A percentile compares a stretch with the other conserved stretches of the same genome.
These are phyloP conservation scores for Schrenkiella parvula DNA, from an alignment of 345 rosid species.

Conservation along the genomic window DNA sequence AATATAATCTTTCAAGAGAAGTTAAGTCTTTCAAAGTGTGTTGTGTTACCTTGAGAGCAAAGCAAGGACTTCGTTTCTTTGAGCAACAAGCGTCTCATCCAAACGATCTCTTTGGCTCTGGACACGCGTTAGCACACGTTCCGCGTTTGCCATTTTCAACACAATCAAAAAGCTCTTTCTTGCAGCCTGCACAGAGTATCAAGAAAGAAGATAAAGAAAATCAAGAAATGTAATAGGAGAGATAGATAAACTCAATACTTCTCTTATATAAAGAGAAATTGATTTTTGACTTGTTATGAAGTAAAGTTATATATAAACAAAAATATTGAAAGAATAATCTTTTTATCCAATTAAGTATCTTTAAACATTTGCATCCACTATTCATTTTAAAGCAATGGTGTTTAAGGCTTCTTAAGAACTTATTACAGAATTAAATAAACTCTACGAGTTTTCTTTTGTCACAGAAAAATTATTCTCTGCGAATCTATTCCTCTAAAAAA, in stretches of 20 bases:
- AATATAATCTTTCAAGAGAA: not conserved
- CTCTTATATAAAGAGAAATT: not conserved
- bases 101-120: constrained; percentile 76
- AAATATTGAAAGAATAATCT: not conserved
- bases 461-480: not conserved
- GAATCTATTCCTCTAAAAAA: not conserved
- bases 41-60: constrained; percentile 56
- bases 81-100: constrained; percentile 60
- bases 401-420: not conserved
- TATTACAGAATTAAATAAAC: not conserved
- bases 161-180: not conserved
- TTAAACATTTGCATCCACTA: not conserved
- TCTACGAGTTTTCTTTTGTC: not conserved
- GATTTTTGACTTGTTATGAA: not conserved
- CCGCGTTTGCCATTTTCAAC: constrained; percentile 42
- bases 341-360: not conserved
- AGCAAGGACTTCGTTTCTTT: constrained; percentile 64
- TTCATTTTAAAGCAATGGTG: constrained; percentile 17
- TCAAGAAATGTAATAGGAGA: not conserved
- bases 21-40: not conserved
- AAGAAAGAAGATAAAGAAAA: not conserved
- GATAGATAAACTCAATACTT: not conserved
- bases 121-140: constrained; percentile 50
- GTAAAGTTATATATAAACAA: too few species aligned
- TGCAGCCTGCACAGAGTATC: not conserved